A percentile compares a stretch with the other conserved stretches of the same genome.
These are phyloP conservation scores for Nicotiana sylvestris DNA, from an alignment of 257 asterid species.

Conservation along the genomic window DNA sequence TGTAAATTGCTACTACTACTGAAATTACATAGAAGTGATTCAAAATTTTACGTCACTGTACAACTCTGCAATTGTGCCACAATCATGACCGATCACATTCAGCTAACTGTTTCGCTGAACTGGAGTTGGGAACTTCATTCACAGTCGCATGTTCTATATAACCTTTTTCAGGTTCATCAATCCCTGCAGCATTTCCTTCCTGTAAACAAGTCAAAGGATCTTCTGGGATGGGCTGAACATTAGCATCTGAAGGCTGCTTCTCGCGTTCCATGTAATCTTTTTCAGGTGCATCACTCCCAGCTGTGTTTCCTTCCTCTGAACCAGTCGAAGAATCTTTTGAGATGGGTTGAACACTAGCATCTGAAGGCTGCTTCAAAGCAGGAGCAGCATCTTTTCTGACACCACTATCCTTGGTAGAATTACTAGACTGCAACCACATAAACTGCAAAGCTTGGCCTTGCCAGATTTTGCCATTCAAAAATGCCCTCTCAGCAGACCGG, in stretches of 20 bases:
- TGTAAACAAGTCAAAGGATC: not conserved
- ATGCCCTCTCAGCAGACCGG: slow-evolving; percentile 76
- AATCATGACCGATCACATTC: slow-evolving; percentile 26
- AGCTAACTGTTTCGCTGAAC: slow-evolving; percentile 32
- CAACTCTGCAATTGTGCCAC: slow-evolving; percentile 42
- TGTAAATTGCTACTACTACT: slow-evolving; percentile 40
- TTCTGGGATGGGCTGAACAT: slow-evolving; percentile 21
- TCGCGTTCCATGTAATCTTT: slow-evolving; percentile 24
- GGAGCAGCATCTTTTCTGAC: slow-evolving; percentile 8
- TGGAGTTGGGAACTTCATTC: slow-evolving; percentile 37
- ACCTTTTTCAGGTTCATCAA: slow-evolving; percentile 15
- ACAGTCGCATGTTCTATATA: slow-evolving; percentile 27
- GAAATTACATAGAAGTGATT: slow-evolving; percentile 27
- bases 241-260: slow-evolving; percentile 17
- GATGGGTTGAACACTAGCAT: slow-evolving; percentile 17
- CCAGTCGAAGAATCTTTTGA: slow-evolving; percentile 7
- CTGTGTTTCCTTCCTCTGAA: slow-evolving; percentile 16
- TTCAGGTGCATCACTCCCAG: slow-evolving; percentile 27
- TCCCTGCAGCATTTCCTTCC: slow-evolving; percentile 28
- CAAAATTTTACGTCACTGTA: slow-evolving; percentile 68
- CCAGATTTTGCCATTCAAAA: slow-evolving; percentile 72
- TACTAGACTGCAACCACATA: slow-evolving; percentile 45
- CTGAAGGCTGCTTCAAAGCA: slow-evolving; percentile 14
- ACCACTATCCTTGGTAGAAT: slow-evolving; percentile 11
- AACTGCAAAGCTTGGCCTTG: slow-evolving; percentile 72